Evolutionary conservation across 352 stramenopile genomes (phyloP), one percentile per base, ranked within the genome.

Genomic region (Globisporangium paddicum): DNA sequence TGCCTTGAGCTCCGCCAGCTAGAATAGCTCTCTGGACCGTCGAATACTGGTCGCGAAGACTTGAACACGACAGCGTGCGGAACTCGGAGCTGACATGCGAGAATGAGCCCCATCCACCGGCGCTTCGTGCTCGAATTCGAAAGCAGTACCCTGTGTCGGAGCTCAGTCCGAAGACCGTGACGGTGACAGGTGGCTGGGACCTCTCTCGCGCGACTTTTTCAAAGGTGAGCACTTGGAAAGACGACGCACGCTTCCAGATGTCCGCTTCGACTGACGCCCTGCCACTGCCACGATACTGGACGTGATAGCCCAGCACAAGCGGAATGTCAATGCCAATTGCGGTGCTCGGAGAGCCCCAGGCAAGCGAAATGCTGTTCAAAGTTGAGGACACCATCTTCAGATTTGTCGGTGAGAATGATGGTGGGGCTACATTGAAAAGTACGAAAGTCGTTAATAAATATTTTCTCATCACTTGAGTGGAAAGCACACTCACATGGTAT

Each of bases 101-200:
- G 50, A 85, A 89, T 11, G 76, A 72, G 0, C 81, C 78, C 83
- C 81, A 93, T 1, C 81, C 83, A 0, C 83, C 81, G 23, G 71
- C 71, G 35, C 67, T 82, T 11, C 76, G 58, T 19, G 83, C 83
- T 21, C 79, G 75, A 34, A 78, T 68, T 44, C 81, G 79, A 50
- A 91, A 89, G 44, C 78, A 74, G 55, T 85, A 90, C 3, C 62
- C 61, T 16, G 66, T 68, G 30, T 91, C 81, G 6, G 63, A 63
- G 5, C 28, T 30, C 14, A 91, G 60, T 1, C 79, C 79, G 26
- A 67, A 63, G 0, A 75, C 66, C n/a, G 60, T 69, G 34, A 76
- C 41, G 35, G 60, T 58, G 16, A 63, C 77, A 1, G 72, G 62
- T 18, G 76, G 69, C 4, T 37, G 5, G 4, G 57, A 30, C 9